Evolutionary conservation across 129 eudicot genomes (phyloP).

Genomic region (Tagetes erecta): DNA sequence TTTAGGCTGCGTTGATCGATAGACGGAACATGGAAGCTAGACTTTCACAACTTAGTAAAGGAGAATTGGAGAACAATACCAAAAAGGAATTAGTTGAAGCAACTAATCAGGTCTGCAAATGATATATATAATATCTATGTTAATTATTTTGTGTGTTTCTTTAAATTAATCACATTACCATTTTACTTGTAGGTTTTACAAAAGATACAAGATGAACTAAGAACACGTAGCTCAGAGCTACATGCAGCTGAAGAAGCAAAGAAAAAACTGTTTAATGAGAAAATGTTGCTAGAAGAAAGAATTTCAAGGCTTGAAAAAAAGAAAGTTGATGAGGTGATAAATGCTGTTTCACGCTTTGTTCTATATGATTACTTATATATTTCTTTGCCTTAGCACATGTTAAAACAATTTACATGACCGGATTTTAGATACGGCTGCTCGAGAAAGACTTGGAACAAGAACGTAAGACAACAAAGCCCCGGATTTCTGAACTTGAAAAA

Average conservation of each 20-base stretch:
- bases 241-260: constrained; percentile 77
- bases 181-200: constrained; percentile 50
- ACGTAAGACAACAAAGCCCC: constrained; percentile 55
- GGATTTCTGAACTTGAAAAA: constrained; percentile 68
- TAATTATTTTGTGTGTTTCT: background rate
- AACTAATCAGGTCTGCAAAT: constrained; percentile 68
- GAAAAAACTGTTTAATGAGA: constrained; percentile 69
- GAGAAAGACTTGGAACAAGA: constrained; percentile 68
- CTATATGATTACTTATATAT: background rate
- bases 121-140: background rate
- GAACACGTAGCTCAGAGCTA: constrained; percentile 69
- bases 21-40: constrained; percentile 60
- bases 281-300: constrained; percentile 68
- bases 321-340: constrained; percentile 63
- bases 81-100: constrained; percentile 78
- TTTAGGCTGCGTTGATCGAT: constrained; percentile 66
- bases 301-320: constrained; percentile 66
- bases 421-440: constrained; percentile 53
- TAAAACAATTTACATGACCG: constrained; percentile 2
- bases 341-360: background rate
- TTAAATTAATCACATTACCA: constrained; percentile 9
- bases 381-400: background rate
- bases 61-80: constrained; percentile 65
- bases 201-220: constrained; percentile 85
- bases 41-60: constrained; percentile 66